Conservation (phyloP, 805 yeast species). For the Debaryomyces maramus region DNA sequence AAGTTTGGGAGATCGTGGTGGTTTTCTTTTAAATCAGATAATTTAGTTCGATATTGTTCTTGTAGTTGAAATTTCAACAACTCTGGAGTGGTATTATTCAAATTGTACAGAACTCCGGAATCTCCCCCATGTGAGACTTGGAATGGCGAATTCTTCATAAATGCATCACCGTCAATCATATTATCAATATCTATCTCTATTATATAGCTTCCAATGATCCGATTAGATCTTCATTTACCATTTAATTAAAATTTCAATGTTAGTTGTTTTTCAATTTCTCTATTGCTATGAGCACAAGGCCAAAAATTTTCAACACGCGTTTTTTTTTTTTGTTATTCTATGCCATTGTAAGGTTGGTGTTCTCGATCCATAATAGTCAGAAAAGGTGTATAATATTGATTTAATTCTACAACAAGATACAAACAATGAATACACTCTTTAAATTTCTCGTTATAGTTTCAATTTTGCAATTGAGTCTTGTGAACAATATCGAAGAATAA, state of each 20-base stretch:
- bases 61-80: slow-evolving; percentile 44
- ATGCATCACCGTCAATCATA: slow-evolving; percentile 41
- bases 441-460: too few relatives aligned
- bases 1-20: slow-evolving; percentile 14
- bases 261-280: not conserved
- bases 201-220: not conserved
- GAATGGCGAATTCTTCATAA: slow-evolving; percentile 39
- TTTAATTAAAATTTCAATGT: too few relatives aligned
- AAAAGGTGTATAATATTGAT: too few relatives aligned
- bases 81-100: slow-evolving; percentile 43
- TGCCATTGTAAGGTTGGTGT: too few relatives aligned
- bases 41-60: slow-evolving; percentile 33
- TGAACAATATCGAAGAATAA: too few relatives aligned
- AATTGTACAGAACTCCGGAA: slow-evolving; percentile 25
- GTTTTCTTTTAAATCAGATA: slow-evolving; percentile 15
- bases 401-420: too few relatives aligned
- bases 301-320: slow-evolving; percentile 1
- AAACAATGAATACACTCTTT: too few relatives aligned
- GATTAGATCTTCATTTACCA: not conserved
- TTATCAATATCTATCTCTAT: not conserved
- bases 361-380: too few relatives aligned
- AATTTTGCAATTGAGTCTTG: too few relatives aligned
- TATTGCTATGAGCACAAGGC: not conserved
- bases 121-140: slow-evolving; percentile 26
- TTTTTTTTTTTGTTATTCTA: not conserved